Conservation (phyloP, 2,329 filamentous ascomycete species). For the Fusarium humuli region DNA sequence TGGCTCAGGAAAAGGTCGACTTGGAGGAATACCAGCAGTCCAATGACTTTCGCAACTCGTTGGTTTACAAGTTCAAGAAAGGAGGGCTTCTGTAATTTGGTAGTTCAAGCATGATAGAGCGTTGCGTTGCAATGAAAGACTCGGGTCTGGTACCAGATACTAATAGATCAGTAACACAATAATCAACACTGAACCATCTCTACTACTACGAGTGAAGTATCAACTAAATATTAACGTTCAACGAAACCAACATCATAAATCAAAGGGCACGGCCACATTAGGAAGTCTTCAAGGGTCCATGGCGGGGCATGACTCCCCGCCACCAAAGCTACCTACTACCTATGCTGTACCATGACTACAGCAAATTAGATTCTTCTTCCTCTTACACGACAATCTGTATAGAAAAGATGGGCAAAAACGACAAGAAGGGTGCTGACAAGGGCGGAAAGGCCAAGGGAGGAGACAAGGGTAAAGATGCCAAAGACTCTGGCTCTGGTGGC, state of each 20-base stretch:
- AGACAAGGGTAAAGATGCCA: constrained; percentile 40
- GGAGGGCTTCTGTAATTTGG: constrained; percentile 4
- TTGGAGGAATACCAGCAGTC: constrained; percentile 46
- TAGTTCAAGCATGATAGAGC: not conserved
- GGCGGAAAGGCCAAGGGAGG: constrained; percentile 42
- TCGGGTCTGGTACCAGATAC: constrained; percentile 3
- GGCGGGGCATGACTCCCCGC: constrained; percentile 35
- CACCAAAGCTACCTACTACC: constrained; percentile 4
- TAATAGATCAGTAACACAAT: constrained; percentile 3
- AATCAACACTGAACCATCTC: not conserved
- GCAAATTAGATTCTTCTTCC: constrained; percentile 7
- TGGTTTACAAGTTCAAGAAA: constrained; percentile 32
- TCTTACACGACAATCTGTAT: constrained; percentile 10
- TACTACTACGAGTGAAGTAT: not conserved
- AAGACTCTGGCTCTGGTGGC: constrained; percentile 53
- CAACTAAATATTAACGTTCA: not conserved
- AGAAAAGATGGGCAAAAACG: constrained; percentile 54
- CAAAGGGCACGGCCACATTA: not conserved
- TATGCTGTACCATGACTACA: not conserved
- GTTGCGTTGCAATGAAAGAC: not conserved
- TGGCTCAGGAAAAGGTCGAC: constrained; percentile 47
- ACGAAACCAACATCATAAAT: not conserved
- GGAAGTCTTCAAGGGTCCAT: constrained; percentile 29
- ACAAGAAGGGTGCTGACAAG: constrained; percentile 57
- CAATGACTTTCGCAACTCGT: constrained; percentile 43